Percentiles rank a stretch among this genome's conserved stretches.
phyloP scores from a whole-genome alignment of 208 protist genomes.

The Crithidia brevicula region DNA sequence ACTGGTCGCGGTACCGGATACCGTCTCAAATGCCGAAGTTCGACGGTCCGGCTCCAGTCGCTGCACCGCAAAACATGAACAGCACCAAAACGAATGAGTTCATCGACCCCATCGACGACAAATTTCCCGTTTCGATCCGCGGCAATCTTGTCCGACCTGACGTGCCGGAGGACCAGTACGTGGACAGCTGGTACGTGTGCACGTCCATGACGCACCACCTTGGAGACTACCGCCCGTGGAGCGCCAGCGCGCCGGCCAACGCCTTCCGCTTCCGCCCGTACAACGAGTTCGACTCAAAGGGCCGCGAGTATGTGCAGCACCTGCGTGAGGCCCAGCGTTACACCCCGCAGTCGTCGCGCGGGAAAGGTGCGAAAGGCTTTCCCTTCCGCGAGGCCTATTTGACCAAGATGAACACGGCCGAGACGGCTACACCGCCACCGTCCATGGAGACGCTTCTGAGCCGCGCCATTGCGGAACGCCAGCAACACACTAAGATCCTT shows the following conservation, averaged over 20 bases:
- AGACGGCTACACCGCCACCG: constrained; percentile 26
- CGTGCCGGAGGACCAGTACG: constrained; percentile 88
- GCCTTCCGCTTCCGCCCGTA: constrained; percentile 85
- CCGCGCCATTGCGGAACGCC: constrained; percentile 58
- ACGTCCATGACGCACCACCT: constrained; percentile 90
- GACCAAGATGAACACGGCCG: constrained; percentile 67
- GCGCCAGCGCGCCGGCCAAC: constrained; percentile 75
- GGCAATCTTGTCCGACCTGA: constrained; percentile 80
- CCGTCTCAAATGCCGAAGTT: constrained; percentile 86
- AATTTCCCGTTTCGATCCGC: constrained; percentile 86
- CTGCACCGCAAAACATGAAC: constrained; percentile 92
- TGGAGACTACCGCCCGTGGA: constrained; percentile 88
- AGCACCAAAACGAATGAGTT: constrained; percentile 91
- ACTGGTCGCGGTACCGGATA: constrained; percentile 91
- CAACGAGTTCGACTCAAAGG: constrained; percentile 89
- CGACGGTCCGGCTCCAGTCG: constrained; percentile 83
- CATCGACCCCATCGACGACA: constrained; percentile 91
- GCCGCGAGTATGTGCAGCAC: constrained; percentile 84
- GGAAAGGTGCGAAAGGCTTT: constrained; percentile 75
- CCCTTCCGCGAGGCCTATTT: constrained; percentile 87
- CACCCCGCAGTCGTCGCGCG: constrained; percentile 43
- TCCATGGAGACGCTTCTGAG: constrained; percentile 77
- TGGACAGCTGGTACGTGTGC: constrained; percentile 92
- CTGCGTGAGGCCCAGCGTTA: constrained; percentile 65
- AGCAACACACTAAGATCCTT: constrained; percentile 51